Evolutionary conservation across 1,284 basidiomycete genomes (phyloP), one percentile per base, ranked within the genome.

Genomic region (Tilletiaria anomala): DNA sequence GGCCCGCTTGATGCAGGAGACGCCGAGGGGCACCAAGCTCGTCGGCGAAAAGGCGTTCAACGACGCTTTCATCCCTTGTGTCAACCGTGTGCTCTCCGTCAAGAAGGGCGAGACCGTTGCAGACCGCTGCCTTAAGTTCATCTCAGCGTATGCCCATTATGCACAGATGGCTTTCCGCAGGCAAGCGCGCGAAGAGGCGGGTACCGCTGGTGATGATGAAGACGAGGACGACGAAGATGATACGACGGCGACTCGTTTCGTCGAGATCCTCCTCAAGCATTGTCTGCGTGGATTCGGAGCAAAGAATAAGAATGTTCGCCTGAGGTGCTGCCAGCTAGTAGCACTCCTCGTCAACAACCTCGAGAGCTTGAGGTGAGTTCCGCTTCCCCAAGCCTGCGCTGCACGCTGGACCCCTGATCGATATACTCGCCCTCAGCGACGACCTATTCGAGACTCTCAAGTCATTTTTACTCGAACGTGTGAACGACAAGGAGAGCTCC

Each of bases 241-340:
- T 26, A 82, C 79, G 0, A 70, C 78, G 0, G 75, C 78, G 0
- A 76, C 83, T 0, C 75, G 86, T 41, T 87, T 94, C 56, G 72
- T 82, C 1, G 69, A 75, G 12, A 55, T 63, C 15, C 70, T 93
- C 3, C 70, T 93, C 42, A 76, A 76, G 37, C 84, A 83, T 70
- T 73, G 93, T 18, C 71, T 89, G 40, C 76, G 77, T 46, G 88
- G 88, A 0, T 88, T 88, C 67, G 68, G 74, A 10, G 83, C 88
- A 3, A 94, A 91, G 68, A 82, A 89, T 72, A 94, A 91, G 72
- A 75, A 76, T 41, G 80, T 84, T 18, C 76, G 88, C 10, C 86
- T 80, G 57, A 76, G 88, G 15, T 80, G 79, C 46, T 75, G 84
- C 0, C 79, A 83, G 44, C 78, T 86, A 70, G 79, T 65, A n/a